These are phyloP conservation scores for Naganishia sp. DNA, from an alignment of 1,284 basidiomycete species.

Conservation along the genomic window DNA sequence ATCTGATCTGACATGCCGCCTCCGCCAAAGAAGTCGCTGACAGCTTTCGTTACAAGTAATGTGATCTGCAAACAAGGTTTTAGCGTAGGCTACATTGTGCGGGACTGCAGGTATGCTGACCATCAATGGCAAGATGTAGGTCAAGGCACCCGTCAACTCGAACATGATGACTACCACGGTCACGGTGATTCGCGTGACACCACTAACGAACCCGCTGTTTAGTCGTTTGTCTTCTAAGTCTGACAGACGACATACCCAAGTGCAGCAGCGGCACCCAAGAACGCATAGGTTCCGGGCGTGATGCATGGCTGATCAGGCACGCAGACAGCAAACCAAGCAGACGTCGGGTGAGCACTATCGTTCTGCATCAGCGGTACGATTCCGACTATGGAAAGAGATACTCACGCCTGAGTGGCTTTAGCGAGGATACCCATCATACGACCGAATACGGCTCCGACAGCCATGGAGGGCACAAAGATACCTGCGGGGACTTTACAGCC, in stretches of 20 bases:
- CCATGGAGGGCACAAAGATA: constrained; percentile 98
- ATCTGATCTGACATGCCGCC: constrained; percentile 95
- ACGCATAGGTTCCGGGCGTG: constrained; percentile 95
- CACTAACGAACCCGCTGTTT: constrained; percentile 58
- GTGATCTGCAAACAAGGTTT: constrained; percentile 68
- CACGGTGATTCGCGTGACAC: constrained; percentile 94
- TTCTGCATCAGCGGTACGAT: background rate
- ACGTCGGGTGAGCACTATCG: constrained; percentile 71
- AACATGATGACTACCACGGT: constrained; percentile 99
- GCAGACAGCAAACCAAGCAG: constrained; percentile 86
- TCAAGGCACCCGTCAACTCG: constrained; percentile 96
- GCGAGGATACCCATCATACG: constrained; percentile 93
- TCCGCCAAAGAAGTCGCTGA: constrained; percentile 90
- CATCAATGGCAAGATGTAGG: constrained; percentile 98
- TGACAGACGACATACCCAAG: constrained; percentile 64
- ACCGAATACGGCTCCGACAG: constrained; percentile 92
- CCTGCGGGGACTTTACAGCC: constrained; percentile 96
- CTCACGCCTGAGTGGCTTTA: constrained; percentile 83
- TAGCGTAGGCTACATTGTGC: background rate
- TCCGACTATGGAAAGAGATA: constrained; percentile 19
- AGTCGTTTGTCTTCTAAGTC: background rate
- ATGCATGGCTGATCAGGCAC: constrained; percentile 92
- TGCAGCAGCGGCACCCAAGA: constrained; percentile 91
- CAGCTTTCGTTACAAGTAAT: constrained; percentile 91
- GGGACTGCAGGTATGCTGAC: constrained; percentile 55